Percentiles rank a stretch among this genome's conserved stretches.
These are phyloP conservation scores for Pythium biforme DNA, from an alignment of 352 stramenopile genomes.

Conservation along the genomic window DNA sequence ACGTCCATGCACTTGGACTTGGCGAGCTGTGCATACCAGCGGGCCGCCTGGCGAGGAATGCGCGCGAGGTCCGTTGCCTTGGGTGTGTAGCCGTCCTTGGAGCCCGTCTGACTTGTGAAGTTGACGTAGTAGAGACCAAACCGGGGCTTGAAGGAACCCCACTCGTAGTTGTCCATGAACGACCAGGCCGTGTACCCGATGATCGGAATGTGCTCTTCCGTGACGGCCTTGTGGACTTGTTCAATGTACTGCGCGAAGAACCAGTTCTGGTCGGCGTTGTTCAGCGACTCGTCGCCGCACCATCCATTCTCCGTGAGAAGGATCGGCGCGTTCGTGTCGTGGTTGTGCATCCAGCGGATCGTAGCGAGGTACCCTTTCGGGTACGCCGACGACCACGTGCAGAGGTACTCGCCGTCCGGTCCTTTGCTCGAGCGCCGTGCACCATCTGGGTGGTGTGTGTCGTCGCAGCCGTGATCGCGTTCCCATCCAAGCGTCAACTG, in stretches of 20 bases:
- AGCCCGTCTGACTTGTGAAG: conserved; percentile 36
- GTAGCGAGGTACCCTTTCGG: conserved; percentile 52
- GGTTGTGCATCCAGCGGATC: conserved; percentile 56
- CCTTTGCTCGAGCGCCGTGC: conserved; percentile 55
- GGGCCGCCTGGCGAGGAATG: conserved; percentile 47
- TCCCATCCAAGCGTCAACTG: conserved; percentile 41
- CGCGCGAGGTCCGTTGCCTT: conserved; percentile 33
- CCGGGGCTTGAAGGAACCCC: conserved; percentile 69
- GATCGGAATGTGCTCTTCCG: conserved; percentile 66
- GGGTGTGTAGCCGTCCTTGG: conserved; percentile 33
- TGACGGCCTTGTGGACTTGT: conserved; percentile 59
- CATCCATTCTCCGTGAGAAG: conserved; percentile 68
- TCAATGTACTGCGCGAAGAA: conserved; percentile 51
- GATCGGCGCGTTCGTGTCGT: conserved; percentile 43
- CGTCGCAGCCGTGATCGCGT: conserved; percentile 52
- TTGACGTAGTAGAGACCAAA: conserved; percentile 75
- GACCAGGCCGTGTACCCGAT: conserved; percentile 93
- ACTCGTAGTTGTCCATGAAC: conserved; percentile 96
- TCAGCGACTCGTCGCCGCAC: conserved; percentile 61
- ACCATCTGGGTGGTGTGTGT: conserved; percentile 46
- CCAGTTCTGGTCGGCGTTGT: conserved; percentile 63
- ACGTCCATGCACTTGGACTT: conserved; percentile 59
- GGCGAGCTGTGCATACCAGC: conserved; percentile 56
- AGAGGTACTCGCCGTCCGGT: conserved; percentile 37
- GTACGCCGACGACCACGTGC: conserved; percentile 50